A percentile compares a stretch with the other conserved stretches of the same genome.
These are phyloP conservation scores for Herpotrichia juniperi DNA, from an alignment of 2,329 filamentous ascomycete species.

Conservation along the genomic window DNA sequence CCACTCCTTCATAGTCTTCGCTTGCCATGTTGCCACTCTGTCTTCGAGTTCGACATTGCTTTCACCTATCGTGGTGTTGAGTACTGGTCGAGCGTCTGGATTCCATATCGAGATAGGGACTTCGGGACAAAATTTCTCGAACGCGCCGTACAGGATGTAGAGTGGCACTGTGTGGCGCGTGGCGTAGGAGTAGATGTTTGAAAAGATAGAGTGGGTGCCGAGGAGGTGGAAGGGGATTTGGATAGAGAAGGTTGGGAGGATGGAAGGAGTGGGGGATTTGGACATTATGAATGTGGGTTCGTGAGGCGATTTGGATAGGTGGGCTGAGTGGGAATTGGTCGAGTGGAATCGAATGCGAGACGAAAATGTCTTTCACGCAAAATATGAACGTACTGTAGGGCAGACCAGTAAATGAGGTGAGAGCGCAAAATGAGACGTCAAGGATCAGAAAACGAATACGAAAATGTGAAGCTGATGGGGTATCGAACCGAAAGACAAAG, in stretches of 20 bases:
- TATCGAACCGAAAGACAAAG: neutral
- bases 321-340: no score
- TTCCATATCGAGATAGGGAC: constrained; percentile 4
- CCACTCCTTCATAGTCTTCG: neutral
- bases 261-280: neutral
- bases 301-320: no score
- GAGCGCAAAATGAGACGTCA: no score
- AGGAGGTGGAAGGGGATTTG: constrained; percentile 18
- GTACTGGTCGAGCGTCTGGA: neutral
- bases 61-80: neutral
- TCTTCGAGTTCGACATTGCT: neutral
- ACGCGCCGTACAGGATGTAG: neutral
- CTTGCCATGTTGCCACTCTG: neutral
- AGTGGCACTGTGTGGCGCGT: constrained; percentile 3
- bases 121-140: constrained; percentile 2
- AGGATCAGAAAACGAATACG: no score
- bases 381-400: no score
- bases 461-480: neutral
- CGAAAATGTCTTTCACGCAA: no score
- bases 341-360: no score
- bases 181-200: neutral
- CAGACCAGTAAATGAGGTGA: no score
- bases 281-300: neutral
- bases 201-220: constrained; percentile 1
- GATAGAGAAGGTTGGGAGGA: constrained; percentile 2